Conservation (phyloP, 2,329 filamentous ascomycete species). For the Calonectria hongkongensis region DNA sequence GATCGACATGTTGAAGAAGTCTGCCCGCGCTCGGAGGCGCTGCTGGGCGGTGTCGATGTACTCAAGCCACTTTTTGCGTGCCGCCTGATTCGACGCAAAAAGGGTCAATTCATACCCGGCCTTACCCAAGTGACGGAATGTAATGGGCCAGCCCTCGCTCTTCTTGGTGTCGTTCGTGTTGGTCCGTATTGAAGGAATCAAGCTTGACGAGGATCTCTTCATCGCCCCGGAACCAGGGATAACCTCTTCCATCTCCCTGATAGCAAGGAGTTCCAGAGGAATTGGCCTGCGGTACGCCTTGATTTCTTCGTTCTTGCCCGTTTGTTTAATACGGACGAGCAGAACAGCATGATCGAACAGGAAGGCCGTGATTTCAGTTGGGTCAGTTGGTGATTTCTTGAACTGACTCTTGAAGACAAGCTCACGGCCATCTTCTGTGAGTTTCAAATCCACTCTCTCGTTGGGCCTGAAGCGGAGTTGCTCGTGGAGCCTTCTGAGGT, state of each 20-base stretch:
- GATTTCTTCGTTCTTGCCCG: conserved; percentile 94
- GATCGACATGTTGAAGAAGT: conserved; percentile 87
- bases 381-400: conserved; percentile 93
- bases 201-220: conserved; percentile 91
- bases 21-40: conserved; percentile 88
- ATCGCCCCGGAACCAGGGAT: conserved; percentile 86
- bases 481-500: conserved; percentile 92
- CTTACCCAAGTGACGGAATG: conserved; percentile 96
- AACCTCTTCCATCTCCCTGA: conserved; percentile 97
- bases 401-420: conserved; percentile 95
- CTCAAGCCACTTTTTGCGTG: conserved; percentile 97
- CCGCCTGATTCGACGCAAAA: conserved; percentile 89
- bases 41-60: conserved; percentile 94
- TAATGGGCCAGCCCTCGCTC: conserved; percentile 91
- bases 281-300: conserved; percentile 97
- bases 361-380: conserved; percentile 93
- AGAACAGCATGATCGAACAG: conserved; percentile 97
- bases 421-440: conserved; percentile 94
- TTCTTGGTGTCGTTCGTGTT: conserved; percentile 74
- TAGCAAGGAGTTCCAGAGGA: conserved; percentile 92
- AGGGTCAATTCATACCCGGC: conserved; percentile 95
- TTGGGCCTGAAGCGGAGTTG: conserved; percentile 93
- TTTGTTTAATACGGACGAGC: conserved; percentile 91
- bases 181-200: conserved; percentile 76
- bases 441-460: conserved; percentile 93